phyloP scores from a whole-genome alignment of 768 basidiomycete genomes.

The Mycena epipterygia region DNA sequence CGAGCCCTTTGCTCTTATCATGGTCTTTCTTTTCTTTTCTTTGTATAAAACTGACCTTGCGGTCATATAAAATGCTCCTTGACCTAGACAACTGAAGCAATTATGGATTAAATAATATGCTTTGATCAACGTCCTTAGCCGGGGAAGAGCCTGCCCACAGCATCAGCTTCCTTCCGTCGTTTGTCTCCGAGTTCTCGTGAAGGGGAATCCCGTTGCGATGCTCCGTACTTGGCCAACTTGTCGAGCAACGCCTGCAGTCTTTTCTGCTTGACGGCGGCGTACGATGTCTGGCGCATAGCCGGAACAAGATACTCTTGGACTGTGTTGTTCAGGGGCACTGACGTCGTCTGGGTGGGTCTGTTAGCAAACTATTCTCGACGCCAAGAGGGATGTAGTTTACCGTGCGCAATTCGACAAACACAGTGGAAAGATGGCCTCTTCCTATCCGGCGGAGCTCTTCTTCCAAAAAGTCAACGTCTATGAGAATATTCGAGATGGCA shows the following conservation, averaged over 20 bases:
- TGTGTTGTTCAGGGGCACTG: constrained; percentile 78
- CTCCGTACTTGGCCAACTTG: constrained; percentile 80
- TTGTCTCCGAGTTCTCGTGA: constrained; percentile 78
- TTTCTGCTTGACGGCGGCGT: constrained; percentile 76
- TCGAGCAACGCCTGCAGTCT: constrained; percentile 81
- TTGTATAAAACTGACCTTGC: constrained; percentile 48
- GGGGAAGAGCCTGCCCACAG: constrained; percentile 80
- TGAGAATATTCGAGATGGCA: constrained; percentile 86
- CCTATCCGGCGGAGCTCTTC: constrained; percentile 86
- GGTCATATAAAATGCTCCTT: constrained; percentile 46
- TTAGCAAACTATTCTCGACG: not conserved
- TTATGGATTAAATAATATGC: constrained; percentile 38
- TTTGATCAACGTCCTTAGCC: constrained; percentile 68
- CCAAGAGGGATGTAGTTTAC: constrained; percentile 58
- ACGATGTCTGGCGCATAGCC: constrained; percentile 75
- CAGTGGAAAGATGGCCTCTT: constrained; percentile 74
- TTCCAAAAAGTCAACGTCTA: constrained; percentile 91
- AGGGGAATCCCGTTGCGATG: constrained; percentile 68
- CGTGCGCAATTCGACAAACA: constrained; percentile 84
- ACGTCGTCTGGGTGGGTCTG: constrained; percentile 65
- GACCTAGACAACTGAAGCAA: constrained; percentile 54
- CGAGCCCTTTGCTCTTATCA: constrained; percentile 39
- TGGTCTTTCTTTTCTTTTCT: constrained; percentile 39
- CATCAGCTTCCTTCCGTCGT: constrained; percentile 83
- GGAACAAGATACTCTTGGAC: constrained; percentile 88